Conservation (phyloP, 1,284 basidiomycete species). For the Microbotryum lychnidis-dioicae region DNA sequence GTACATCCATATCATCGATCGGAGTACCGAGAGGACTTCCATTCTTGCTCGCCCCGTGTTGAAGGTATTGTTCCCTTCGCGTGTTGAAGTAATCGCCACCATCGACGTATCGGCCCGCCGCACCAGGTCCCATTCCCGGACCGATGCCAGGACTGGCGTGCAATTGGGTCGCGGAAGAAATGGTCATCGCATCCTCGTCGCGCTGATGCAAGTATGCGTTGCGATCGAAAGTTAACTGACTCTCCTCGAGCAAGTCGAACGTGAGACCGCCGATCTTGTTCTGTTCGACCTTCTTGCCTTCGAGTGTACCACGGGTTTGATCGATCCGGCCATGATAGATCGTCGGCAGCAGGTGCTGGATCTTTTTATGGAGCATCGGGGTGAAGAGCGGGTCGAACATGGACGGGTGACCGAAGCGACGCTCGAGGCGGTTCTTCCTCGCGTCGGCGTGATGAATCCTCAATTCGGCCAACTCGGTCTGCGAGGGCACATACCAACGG, state of each 20-base stretch:
- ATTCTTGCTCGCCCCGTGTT: slow-evolving; percentile 9
- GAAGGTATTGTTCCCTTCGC: slow-evolving; percentile 20
- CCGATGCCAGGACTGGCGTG: background rate
- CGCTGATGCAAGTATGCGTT: slow-evolving; percentile 35
- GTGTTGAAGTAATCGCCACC: slow-evolving; percentile 23
- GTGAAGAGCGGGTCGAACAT: slow-evolving; percentile 62
- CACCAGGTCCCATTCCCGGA: background rate
- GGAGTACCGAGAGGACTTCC: background rate
- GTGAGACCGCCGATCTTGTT: slow-evolving; percentile 53
- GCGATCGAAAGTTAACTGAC: slow-evolving; percentile 34
- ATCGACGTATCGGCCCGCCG: slow-evolving; percentile 3
- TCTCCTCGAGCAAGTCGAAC: slow-evolving; percentile 41
- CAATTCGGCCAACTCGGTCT: slow-evolving; percentile 59
- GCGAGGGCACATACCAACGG: slow-evolving; percentile 59
- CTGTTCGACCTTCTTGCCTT: slow-evolving; percentile 66
- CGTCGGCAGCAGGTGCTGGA: slow-evolving; percentile 58
- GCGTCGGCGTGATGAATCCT: slow-evolving; percentile 65
- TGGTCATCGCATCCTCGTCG: slow-evolving; percentile 34
- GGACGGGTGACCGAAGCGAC: slow-evolving; percentile 77
- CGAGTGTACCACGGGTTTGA: slow-evolving; percentile 50
- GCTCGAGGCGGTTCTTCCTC: slow-evolving; percentile 60
- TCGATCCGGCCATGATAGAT: slow-evolving; percentile 60
- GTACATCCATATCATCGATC: background rate
- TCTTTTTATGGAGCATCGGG: slow-evolving; percentile 76
- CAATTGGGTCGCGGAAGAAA: slow-evolving; percentile 24